phyloP scores from a whole-genome alignment of 768 basidiomycete species.

The Gyrodon lividus region DNA sequence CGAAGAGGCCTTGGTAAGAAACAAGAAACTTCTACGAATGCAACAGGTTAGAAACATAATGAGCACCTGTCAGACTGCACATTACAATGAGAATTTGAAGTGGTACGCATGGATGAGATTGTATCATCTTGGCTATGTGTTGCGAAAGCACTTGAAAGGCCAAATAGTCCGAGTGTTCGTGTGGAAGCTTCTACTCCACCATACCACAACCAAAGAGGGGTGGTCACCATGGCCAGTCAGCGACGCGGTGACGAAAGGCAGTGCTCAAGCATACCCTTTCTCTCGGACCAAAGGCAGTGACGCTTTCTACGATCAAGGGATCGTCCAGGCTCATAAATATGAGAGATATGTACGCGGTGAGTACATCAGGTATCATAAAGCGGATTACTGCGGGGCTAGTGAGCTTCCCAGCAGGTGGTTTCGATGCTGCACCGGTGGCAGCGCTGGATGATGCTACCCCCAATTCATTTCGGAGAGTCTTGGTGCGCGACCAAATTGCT shows the following conservation, averaged over 20 bases:
- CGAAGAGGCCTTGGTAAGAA: constrained; percentile 61
- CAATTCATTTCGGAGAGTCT: constrained; percentile 11
- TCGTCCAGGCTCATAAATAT: constrained; percentile 36
- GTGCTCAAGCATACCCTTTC: constrained; percentile 49
- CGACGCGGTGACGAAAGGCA: not conserved
- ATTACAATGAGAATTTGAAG: constrained; percentile 55
- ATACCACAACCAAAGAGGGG: not conserved
- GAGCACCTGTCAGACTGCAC: not conserved
- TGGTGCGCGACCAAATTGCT: constrained; percentile 53
- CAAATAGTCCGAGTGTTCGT: constrained; percentile 65
- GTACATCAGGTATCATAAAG: constrained; percentile 61
- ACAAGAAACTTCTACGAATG: constrained; percentile 46
- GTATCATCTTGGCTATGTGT: constrained; percentile 59
- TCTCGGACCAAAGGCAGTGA: constrained; percentile 70
- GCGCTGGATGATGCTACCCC: not conserved
- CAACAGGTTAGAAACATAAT: constrained; percentile 4
- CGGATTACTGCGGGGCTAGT: constrained; percentile 45
- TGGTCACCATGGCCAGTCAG: not conserved
- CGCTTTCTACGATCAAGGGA: constrained; percentile 55
- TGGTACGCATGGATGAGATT: constrained; percentile 50
- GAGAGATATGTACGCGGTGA: constrained; percentile 62
- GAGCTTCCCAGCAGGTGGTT: constrained; percentile 11
- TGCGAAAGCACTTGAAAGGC: constrained; percentile 69
- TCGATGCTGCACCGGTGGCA: constrained; percentile 4
- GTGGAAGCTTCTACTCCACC: constrained; percentile 54